Evolutionary conservation across 2,329 filamentous ascomycete species (phyloP), one percentile per base, ranked within the genome.

Genomic region (Ophiocordyceps robertsii): DNA sequence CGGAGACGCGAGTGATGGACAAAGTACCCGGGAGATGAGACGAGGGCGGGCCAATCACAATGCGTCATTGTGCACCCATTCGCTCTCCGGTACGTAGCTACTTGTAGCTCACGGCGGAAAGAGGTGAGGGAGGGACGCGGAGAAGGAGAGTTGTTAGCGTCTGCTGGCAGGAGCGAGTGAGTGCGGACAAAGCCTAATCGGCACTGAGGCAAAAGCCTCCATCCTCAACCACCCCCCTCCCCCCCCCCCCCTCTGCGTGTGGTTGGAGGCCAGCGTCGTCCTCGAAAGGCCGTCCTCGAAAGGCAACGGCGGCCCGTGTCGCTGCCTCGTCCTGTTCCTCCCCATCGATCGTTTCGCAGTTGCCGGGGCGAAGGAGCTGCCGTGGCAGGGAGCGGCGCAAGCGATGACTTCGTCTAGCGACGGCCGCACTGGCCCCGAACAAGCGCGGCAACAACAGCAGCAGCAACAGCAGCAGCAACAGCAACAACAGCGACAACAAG

Each of bases 321-420:
- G 32, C 40, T 27, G 24, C 30, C 39, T 27, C n/a, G 14, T 21
- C 40, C 40, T 19, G 32, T 24, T 36, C 40, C 29, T 24, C 32
- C 33, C 16, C 16, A 9, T n/a, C 17, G 2, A 14, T 7, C 13
- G 1, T 17, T 17, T 24, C 24, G 16, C 51, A 45, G 49, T 52
- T 32, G 13, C 39, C 42, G 52, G 61, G 71, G 67, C 70, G 70
- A 72, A 74, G 64, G 70, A 74, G 71, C 72, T 73, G 70, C 70
- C 60, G 52, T 48, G 55, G 39, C 42, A 41, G 38, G 57, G 59
- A 68, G 63, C 61, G 32, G 33, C 33, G 33, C 33, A 36, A 75
- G 72, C 71, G 70, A 75, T 76, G 72, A 74, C 69, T 73, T 76
- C 72, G 72, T 73, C 71, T 56, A 64, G 64, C 59, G 64, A 59